Base-by-base conservation (phyloP, 257 asterid species). In the Salvia splendens region DNA sequence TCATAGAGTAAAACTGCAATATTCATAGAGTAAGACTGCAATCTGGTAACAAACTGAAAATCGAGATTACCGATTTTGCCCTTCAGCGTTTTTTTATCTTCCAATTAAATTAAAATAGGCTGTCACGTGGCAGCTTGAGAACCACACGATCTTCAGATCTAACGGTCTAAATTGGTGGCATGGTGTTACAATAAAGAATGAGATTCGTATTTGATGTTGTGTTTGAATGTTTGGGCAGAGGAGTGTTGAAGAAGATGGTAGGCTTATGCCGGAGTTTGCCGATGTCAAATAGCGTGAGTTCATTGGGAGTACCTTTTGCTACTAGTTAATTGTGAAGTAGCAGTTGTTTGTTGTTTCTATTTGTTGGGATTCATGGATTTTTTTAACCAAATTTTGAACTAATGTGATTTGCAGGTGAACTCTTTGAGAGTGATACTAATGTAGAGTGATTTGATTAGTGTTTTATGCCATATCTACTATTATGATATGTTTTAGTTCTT, bases 231-330 rank as follows among this genome's bases (percentile, higher is more conserved):
- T 75, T 79, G 33, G 30, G 73, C 91, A 89, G 98, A 87, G 72
- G 77, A 89, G 77, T 73, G 84, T 85, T 65, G 84, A 81, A 59
- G 94, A 84, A 59, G 94, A 84, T 68, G 96, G 96, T 46, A 82
- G 57, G 81, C 85, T 77, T 71, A 69, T 89, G 70, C 96, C 98
- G 3, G 96, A 89, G 76, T 92, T 92, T 73, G 95, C 90, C 5
- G 95, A 92, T 69, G 89, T 62, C 11, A 95, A 92, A 70, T 96
- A 92, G 79, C 86, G 96, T 92, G 78, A 78, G 91, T 76, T 52
- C 48, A 28, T 42, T 49, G 1, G 10, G 24, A 20, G 24, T 0
- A 1, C 1, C 1, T 0, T 20, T 1, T 54, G 33, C 49, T 32
- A n/a, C n/a, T 46, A 15, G 52, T 59, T 12, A 6, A 58, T 41